Evolutionary conservation across 257 asterid genomes (phyloP), one percentile per base, ranked within the genome.

Genomic region (Jaltomata sinuosa): DNA sequence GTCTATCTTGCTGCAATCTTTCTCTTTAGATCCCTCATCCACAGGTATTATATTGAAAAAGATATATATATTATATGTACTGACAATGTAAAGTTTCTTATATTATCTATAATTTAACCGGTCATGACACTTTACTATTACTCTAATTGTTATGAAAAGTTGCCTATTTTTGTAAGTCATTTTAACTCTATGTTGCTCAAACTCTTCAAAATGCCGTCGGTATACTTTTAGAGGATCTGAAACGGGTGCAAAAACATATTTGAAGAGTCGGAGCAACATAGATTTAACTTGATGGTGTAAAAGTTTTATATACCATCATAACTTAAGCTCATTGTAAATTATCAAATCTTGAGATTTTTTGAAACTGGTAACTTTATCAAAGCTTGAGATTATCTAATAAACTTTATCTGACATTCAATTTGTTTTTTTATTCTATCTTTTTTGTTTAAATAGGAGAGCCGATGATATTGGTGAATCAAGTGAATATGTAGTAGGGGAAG

Each of bases 1-100:
- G 88, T 85, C 8, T 95, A 95, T 85, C 98, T 97, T 87, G 98
- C 96, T 87, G 97, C 97, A 84, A 92, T 85, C 81, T 97, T 97
- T 86, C 91, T 91, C 81, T 93, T 93, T 90, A 91, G 97, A 89
- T 91, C 98, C 84, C 89, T 97, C 83, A 83, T 91, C 72, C 83
- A 25, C 87, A 94, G 98, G 99, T 96, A 90, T 64, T 6, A n/a
- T 25, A 21, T n/a, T 7, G 21, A 10, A 11, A 21, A n/a, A 27
- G 1, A n/a, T 6, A 71, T 12, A 14, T 42, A 81, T 3, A 59
- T 27, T 53, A 61, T 9, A 47, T 40, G 38, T 11, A 31, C 11
- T 16, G 50, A 6, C 40, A 81, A 8, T 40, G 55, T 27, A 1
- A 31, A 32, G 15, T 6, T 7, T 61, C 45, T 82, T 42, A 14